Evolutionary conservation across 352 stramenopile species (phyloP).

Genomic region (Globisporangium cederbergense): DNA sequence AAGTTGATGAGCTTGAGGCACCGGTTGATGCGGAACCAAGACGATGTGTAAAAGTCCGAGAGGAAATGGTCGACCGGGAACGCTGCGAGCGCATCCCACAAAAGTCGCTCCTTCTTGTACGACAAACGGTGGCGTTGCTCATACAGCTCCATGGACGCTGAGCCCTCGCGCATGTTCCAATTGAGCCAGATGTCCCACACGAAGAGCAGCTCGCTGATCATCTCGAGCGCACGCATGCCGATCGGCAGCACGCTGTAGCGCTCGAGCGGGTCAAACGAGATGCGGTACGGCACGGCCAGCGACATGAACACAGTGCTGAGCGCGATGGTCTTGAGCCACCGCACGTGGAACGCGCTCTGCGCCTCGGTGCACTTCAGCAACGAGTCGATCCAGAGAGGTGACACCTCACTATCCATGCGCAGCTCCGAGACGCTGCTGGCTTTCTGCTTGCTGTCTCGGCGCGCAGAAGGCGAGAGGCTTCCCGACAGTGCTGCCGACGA

Average conservation of each 20-base stretch:
- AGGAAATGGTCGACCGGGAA: slow-evolving; percentile 60
- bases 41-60: slow-evolving; percentile 42
- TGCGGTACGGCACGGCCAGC: slow-evolving; percentile 47
- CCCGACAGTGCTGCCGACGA: slow-evolving; percentile 1
- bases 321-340: slow-evolving; percentile 44
- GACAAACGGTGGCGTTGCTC: slow-evolving; percentile 34
- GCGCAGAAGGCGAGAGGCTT: background rate
- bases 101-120: slow-evolving; percentile 35
- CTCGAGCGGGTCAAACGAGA: slow-evolving; percentile 44
- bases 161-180: slow-evolving; percentile 52
- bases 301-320: slow-evolving; percentile 38
- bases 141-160: slow-evolving; percentile 51
- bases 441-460: background rate
- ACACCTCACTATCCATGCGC: slow-evolving; percentile 9
- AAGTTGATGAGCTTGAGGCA: slow-evolving; percentile 56
- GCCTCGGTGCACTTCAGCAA: slow-evolving; percentile 42
- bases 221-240: slow-evolving; percentile 28
- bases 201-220: slow-evolving; percentile 42
- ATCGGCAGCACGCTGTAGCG: slow-evolving; percentile 20
- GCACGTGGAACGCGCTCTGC: slow-evolving; percentile 44
- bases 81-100: slow-evolving; percentile 35
- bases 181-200: slow-evolving; percentile 61
- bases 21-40: slow-evolving; percentile 39
- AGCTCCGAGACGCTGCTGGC: background rate
- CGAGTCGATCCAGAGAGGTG: slow-evolving; percentile 45